Conservation (phyloP, 805 yeast species). For the Candida multigemmis region DNA sequence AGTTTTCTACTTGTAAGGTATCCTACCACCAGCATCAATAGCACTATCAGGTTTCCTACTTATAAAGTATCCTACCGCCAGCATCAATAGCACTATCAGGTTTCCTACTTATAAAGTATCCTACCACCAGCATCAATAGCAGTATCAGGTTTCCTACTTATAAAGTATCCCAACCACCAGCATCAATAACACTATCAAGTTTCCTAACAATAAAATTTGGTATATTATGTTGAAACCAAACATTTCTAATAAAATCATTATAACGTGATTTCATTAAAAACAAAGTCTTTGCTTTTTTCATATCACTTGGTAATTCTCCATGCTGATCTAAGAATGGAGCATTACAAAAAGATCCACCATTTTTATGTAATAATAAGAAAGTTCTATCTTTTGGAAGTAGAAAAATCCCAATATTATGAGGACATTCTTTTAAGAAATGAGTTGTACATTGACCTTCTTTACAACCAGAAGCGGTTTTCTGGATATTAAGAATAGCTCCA, state of each 20-base stretch:
- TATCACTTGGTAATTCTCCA: constrained; percentile 76
- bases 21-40: constrained; percentile 94
- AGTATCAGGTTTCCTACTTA: constrained; percentile 50
- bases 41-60: constrained; percentile 74
- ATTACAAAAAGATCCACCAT: constrained; percentile 74
- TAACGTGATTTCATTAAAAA: constrained; percentile 55
- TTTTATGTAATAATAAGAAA: constrained; percentile 54
- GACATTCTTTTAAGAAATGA: constrained; percentile 58
- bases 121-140: constrained; percentile 85
- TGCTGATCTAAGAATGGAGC: constrained; percentile 82
- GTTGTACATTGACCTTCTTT: constrained; percentile 70
- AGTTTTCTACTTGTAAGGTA: constrained; percentile 45
- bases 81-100: constrained; percentile 72
- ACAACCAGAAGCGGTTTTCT: constrained; percentile 46
- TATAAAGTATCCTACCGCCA: constrained; percentile 90
- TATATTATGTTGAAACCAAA: constrained; percentile 76
- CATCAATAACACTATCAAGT: constrained; percentile 69
- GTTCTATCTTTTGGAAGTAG: constrained; percentile 63
- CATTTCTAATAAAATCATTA: constrained; percentile 50
- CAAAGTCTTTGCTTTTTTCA: constrained; percentile 65
- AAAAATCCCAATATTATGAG: constrained; percentile 60
- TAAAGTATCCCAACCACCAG: constrained; percentile 94
- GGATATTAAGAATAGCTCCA: constrained; percentile 60
- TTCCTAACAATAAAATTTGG: constrained; percentile 72
- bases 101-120: constrained; percentile 61